These are phyloP conservation scores for Pilatotrama ljubarskyi DNA, from an alignment of 768 basidiomycete species.

Conservation along the genomic window DNA sequence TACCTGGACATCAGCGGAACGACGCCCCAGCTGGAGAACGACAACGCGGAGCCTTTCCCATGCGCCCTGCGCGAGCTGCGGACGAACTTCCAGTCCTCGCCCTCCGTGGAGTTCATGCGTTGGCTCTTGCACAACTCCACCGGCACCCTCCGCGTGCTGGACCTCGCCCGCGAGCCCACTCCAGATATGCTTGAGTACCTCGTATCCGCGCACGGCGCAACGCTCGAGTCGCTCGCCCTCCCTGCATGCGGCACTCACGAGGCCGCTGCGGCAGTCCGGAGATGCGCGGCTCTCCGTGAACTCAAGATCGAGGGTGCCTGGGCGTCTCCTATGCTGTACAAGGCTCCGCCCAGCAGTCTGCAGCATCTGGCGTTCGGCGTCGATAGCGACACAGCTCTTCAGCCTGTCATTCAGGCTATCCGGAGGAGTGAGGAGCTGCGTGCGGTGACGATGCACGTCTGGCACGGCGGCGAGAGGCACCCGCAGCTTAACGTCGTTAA, in stretches of 20 bases:
- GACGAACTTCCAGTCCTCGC: conserved; percentile 65
- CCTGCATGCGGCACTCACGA: conserved; percentile 55
- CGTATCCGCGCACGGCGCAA: conserved; percentile 46
- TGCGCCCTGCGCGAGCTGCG: conserved; percentile 53
- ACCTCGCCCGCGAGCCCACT: conserved; percentile 62
- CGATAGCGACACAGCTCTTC: conserved; percentile 54
- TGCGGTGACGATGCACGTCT: conserved; percentile 54
- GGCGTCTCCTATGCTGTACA: conserved; percentile 46
- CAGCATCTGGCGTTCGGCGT: conserved; percentile 63
- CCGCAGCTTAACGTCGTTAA: conserved; percentile 53
- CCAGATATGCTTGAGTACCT: conserved; percentile 55
- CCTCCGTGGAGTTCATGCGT: conserved; percentile 60
- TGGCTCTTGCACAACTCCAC: conserved; percentile 69
- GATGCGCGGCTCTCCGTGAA: conserved; percentile 52
- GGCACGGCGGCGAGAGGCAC: conserved; percentile 52
- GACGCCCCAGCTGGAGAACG: conserved; percentile 49
- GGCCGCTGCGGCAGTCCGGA: conserved; percentile 45
- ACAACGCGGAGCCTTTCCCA: conserved; percentile 45
- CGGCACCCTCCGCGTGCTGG: conserved; percentile 49
- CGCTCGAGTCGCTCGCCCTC: conserved; percentile 55
- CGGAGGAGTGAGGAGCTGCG: conserved; percentile 46
- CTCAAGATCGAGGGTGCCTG: conserved; percentile 58
- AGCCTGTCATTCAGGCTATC: conserved; percentile 55
- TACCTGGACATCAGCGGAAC: conserved; percentile 54
- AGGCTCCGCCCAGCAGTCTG: conserved; percentile 47